These are phyloP conservation scores for Moringa oleifera DNA, from an alignment of 345 rosid species.

Conservation along the genomic window DNA sequence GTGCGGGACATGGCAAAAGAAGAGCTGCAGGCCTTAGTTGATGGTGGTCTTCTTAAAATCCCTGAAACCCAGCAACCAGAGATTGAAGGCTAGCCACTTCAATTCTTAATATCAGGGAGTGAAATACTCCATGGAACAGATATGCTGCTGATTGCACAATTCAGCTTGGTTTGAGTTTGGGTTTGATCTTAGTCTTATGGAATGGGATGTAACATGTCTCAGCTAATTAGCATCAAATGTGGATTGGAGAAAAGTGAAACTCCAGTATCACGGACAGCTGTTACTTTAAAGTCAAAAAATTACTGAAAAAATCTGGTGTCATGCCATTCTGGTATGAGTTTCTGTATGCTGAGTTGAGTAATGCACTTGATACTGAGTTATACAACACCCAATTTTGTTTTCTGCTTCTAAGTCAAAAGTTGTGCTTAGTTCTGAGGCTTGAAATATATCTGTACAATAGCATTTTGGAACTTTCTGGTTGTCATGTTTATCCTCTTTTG, in stretches of 20 bases:
- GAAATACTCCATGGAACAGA: not conserved
- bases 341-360: not conserved
- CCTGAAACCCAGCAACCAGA: slow-evolving; percentile 29
- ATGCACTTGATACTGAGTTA: not conserved
- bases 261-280: too few species aligned
- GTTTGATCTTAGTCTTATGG: too few species aligned
- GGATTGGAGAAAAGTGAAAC: too few species aligned
- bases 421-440: not conserved
- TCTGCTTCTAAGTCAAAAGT: not conserved
- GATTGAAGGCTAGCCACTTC: slow-evolving; percentile 23
- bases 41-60: slow-evolving; percentile 51
- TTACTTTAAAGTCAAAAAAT: too few species aligned
- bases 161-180: too few species aligned
- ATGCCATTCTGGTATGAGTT: not conserved
- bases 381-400: not conserved
- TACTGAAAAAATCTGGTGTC: not conserved
- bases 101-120: not conserved
- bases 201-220: too few species aligned
- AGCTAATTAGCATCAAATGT: too few species aligned
- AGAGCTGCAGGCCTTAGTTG: slow-evolving; percentile 70
- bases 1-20: slow-evolving; percentile 41
- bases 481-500: too few species aligned
- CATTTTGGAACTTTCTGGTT: not conserved
- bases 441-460: not conserved
- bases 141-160: not conserved